phyloP scores from a whole-genome alignment of 352 stramenopile genomes.

The Phytophthora vignae region DNA sequence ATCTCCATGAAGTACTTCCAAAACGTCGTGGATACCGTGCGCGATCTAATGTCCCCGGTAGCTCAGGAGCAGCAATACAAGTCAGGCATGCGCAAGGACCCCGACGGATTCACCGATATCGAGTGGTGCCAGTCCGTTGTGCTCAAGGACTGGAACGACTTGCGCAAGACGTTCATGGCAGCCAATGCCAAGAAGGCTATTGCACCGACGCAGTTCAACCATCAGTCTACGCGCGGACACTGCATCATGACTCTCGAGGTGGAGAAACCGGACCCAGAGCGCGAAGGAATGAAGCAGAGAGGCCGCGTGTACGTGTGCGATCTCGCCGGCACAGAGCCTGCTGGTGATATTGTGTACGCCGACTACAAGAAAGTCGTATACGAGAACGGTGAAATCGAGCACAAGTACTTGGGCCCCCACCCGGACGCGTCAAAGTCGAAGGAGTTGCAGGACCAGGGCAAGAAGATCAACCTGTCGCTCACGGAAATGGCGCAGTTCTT shows the following conservation, averaged over 20 bases:
- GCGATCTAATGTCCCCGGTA: constrained; percentile 94
- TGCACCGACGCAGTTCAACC: constrained; percentile 95
- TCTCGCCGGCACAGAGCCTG: constrained; percentile 93
- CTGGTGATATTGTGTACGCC: constrained; percentile 94
- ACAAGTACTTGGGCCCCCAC: constrained; percentile 93
- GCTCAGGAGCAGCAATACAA: constrained; percentile 96
- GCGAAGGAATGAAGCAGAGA: constrained; percentile 90
- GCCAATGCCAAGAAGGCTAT: constrained; percentile 94
- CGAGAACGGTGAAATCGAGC: constrained; percentile 92
- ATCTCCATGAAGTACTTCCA: constrained; percentile 98
- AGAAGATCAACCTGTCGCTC: constrained; percentile 96
- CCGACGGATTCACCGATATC: constrained; percentile 96
- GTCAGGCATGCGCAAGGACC: constrained; percentile 94
- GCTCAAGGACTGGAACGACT: constrained; percentile 95
- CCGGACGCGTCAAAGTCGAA: constrained; percentile 93
- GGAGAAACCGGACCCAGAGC: constrained; percentile 92
- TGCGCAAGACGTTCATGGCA: constrained; percentile 91
- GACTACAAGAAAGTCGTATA: constrained; percentile 94
- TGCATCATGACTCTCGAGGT: constrained; percentile 97
- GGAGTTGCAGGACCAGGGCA: constrained; percentile 94
- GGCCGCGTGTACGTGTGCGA: constrained; percentile 95
- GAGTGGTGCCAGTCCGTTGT: constrained; percentile 94
- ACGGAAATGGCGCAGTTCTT: constrained; percentile 97
- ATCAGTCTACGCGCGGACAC: constrained; percentile 94
- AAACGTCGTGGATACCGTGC: constrained; percentile 96